These are phyloP conservation scores for Syncephalastrum monosporum DNA, from an alignment of 371 early-diverging fungal genomes.

Conservation along the genomic window DNA sequence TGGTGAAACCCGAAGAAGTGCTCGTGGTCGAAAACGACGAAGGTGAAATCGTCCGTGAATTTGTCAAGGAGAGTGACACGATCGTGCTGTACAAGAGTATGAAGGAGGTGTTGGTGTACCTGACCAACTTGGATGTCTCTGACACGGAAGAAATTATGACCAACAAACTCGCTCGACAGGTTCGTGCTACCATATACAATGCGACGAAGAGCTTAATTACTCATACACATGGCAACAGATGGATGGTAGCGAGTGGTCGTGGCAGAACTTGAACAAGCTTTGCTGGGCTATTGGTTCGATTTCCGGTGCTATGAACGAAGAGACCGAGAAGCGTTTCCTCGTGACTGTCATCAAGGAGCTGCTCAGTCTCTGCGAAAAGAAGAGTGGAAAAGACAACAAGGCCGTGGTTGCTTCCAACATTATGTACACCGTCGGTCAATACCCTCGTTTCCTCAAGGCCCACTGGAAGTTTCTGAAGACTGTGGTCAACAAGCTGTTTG, in stretches of 20 bases:
- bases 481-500: slow-evolving; percentile 99
- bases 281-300: slow-evolving; percentile 99
- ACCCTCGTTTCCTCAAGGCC: slow-evolving; percentile 97
- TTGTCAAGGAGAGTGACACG: slow-evolving; percentile 97
- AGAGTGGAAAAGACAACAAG: slow-evolving; percentile 98
- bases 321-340: slow-evolving; percentile 97
- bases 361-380: slow-evolving; percentile 91
- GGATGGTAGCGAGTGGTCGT: slow-evolving; percentile 94
- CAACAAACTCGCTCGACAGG: slow-evolving; percentile 86
- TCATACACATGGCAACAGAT: slow-evolving; percentile 45
- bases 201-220: background rate
- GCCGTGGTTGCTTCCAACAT: slow-evolving; percentile 99
- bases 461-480: slow-evolving; percentile 99
- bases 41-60: slow-evolving; percentile 99
- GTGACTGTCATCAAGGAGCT: slow-evolving; percentile 98
- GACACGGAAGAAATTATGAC: slow-evolving; percentile 96
- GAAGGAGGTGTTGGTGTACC: slow-evolving; percentile 96
- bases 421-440: slow-evolving; percentile 99
- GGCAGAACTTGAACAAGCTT: slow-evolving; percentile 96
- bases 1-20: slow-evolving; percentile 97
- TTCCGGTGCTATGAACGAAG: slow-evolving; percentile 95
- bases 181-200: slow-evolving; percentile 16
- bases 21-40: slow-evolving; percentile 99
- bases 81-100: slow-evolving; percentile 98
- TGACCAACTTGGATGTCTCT: slow-evolving; percentile 92